phyloP scores from a whole-genome alignment of 495 filamentous ascomycete species.

The Friedmanniomyces simplex region DNA sequence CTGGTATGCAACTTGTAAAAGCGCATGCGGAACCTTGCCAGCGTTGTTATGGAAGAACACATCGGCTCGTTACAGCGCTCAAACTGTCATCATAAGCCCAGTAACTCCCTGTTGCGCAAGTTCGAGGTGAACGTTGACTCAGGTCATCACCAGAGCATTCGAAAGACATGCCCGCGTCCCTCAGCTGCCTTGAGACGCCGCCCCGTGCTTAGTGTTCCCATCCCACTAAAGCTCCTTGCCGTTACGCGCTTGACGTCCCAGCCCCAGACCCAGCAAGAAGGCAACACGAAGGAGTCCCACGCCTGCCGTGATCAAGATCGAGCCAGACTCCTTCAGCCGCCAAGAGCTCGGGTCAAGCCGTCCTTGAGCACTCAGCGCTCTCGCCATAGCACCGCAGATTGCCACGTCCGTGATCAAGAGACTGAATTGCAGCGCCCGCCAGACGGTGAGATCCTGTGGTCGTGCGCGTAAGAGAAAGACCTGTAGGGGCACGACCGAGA shows the following conservation, averaged over 20 bases:
- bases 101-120: too few relatives aligned
- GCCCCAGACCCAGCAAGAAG: not conserved
- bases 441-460: conserved; percentile 1
- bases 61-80: too few relatives aligned
- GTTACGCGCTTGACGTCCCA: not conserved
- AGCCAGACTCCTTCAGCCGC: not conserved
- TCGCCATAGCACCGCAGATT: not conserved
- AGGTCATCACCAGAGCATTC: too few relatives aligned
- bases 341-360: not conserved
- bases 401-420: not conserved
- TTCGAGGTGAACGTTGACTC: too few relatives aligned
- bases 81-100: too few relatives aligned
- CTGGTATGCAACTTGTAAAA: too few relatives aligned
- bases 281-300: not conserved
- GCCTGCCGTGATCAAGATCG: not conserved
- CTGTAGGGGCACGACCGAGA: not conserved
- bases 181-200: not conserved
- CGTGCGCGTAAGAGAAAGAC: not conserved
- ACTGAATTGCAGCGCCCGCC: not conserved
- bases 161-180: too few relatives aligned
- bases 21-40: too few relatives aligned
- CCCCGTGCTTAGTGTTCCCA: not conserved
- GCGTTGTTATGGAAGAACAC: too few relatives aligned
- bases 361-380: not conserved
- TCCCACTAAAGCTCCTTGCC: not conserved